phyloP scores from a whole-genome alignment of 176 grass and related monocot genomes.

The Puccinellia tenuiflora region DNA sequence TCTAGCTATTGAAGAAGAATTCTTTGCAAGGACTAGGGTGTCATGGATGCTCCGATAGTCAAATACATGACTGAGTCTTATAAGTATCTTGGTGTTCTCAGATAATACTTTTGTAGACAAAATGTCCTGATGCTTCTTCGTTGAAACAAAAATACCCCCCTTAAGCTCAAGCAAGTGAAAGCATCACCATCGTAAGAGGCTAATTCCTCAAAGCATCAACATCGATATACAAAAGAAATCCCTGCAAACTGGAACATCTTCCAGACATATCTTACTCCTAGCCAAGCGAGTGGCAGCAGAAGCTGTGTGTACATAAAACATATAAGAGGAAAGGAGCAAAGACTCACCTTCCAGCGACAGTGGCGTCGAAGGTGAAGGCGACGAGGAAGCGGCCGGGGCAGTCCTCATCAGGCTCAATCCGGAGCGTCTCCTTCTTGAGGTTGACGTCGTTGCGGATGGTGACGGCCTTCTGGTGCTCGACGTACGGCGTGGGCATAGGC shows the following conservation, averaged over 20 bases:
- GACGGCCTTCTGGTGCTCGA: conserved; percentile 93
- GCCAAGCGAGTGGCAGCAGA: neutral
- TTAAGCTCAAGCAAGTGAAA: neutral
- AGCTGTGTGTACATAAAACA: neutral
- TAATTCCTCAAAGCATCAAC: conserved; percentile 28
- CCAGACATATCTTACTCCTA: neutral
- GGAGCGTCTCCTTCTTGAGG: conserved; percentile 95
- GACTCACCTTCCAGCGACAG: conserved; percentile 69
- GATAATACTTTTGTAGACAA: neutral
- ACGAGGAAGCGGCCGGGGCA: conserved; percentile 56
- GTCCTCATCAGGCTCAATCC: conserved; percentile 70
- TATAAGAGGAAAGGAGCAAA: neutral
- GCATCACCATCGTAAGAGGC: neutral
- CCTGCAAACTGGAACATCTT: neutral
- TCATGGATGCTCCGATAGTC: neutral
- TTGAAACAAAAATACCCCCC: neutral
- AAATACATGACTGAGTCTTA: neutral
- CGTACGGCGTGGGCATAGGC: conserved; percentile 54
- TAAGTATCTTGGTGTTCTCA: neutral
- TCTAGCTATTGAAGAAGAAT: neutral
- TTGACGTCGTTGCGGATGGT: conserved; percentile 94
- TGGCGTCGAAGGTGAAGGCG: conserved; percentile 90
- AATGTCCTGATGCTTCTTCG: neutral
- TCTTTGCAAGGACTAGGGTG: conserved; percentile 5
- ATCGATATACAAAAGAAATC: neutral